These are phyloP conservation scores for Penicillium samsonianum DNA, from an alignment of 495 filamentous ascomycete species.

Conservation along the genomic window DNA sequence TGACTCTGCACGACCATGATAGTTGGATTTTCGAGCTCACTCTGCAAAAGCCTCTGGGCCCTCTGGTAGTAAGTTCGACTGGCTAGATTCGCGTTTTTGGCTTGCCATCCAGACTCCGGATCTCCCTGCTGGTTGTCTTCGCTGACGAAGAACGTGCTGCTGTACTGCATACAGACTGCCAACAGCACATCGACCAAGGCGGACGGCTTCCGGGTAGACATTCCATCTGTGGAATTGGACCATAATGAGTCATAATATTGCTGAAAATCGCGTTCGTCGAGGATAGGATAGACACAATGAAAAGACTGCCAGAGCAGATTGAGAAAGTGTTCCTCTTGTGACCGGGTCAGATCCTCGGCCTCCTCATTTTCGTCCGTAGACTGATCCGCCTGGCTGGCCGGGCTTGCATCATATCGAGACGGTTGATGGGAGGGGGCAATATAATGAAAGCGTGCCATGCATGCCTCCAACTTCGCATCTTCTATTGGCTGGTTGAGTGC, in stretches of 20 bases:
- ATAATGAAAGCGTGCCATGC: not conserved
- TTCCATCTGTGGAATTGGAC: constrained; percentile 22
- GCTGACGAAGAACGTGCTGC: constrained; percentile 29
- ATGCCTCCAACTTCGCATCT: not conserved
- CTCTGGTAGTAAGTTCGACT: constrained; percentile 50
- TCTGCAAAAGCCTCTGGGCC: constrained; percentile 45
- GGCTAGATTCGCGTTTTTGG: constrained; percentile 44
- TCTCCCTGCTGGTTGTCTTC: constrained; percentile 11
- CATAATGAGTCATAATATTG: constrained; percentile 52
- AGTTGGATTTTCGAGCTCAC: constrained; percentile 52
- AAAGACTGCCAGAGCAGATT: constrained; percentile 51
- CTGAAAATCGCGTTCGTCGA: constrained; percentile 51
- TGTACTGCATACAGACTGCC: constrained; percentile 57
- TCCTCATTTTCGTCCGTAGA: not conserved
- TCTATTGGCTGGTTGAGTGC: not conserved
- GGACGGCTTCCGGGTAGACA: constrained; percentile 43
- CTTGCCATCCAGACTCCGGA: constrained; percentile 11
- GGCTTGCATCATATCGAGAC: not conserved
- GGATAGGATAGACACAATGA: constrained; percentile 36
- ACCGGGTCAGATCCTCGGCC: constrained; percentile 18
- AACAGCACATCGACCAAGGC: constrained; percentile 57
- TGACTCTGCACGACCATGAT: not conserved
- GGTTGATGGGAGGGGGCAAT: not conserved
- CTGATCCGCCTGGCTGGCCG: not conserved
- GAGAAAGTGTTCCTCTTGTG: constrained; percentile 53